Evolutionary conservation across 2,329 filamentous ascomycete genomes (phyloP).

Genomic region (Dactylellina cionopaga): DNA sequence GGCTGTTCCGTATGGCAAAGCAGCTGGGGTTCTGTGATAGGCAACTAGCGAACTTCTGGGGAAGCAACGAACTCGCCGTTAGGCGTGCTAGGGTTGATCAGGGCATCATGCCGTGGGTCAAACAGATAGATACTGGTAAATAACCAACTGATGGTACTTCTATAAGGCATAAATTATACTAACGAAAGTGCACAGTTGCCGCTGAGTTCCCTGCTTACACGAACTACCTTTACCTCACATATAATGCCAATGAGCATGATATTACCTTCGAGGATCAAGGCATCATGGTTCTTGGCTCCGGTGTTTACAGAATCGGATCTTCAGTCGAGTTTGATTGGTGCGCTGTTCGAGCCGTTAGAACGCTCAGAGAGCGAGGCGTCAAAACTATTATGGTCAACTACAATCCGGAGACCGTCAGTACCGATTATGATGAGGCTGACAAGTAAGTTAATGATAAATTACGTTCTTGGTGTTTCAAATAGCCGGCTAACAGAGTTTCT

Average conservation of each 20-base stretch:
- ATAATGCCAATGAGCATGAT: conserved; percentile 89
- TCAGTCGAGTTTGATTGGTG: conserved; percentile 99
- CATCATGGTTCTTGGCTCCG: conserved; percentile 94
- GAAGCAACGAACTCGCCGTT: conserved; percentile 91
- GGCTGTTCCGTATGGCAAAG: conserved; percentile 84
- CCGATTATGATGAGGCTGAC: conserved; percentile 95
- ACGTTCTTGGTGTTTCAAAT: background rate
- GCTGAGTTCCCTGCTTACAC: conserved; percentile 94
- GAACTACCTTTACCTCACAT: conserved; percentile 96
- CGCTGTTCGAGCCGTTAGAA: conserved; percentile 91
- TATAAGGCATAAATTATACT: background rate
- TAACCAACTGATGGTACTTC: background rate
- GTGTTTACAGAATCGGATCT: conserved; percentile 95
- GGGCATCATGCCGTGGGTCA: conserved; percentile 87
- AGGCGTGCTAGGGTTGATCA: conserved; percentile 81
- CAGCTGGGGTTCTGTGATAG: conserved; percentile 92
- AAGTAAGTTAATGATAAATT: conserved; percentile 60
- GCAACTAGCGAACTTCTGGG: conserved; percentile 92
- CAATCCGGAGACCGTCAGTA: conserved; percentile 88
- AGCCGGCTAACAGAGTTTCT: background rate
- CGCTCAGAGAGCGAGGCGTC: conserved; percentile 80
- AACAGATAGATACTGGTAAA: conserved; percentile 87
- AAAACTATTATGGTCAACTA: conserved; percentile 98
- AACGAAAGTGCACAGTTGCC: conserved; percentile 69
- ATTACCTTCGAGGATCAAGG: conserved; percentile 86